phyloP scores from a whole-genome alignment of 495 filamentous ascomycete species.

The Niebla homalea region DNA sequence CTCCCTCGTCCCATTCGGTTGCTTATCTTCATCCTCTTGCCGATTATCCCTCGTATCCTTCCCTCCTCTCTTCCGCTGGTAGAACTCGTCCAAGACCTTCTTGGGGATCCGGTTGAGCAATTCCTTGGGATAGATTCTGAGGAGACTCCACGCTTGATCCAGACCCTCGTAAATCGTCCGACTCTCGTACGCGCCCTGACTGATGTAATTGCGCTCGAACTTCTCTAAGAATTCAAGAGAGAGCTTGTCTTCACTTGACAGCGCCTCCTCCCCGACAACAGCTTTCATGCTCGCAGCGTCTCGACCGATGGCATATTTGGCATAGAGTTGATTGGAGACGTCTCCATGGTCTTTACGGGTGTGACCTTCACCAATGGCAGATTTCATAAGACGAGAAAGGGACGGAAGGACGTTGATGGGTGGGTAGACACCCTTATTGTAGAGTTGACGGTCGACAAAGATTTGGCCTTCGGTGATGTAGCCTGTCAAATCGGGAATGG shows the following conservation, averaged over 20 bases:
- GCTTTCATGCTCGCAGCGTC: slow-evolving; percentile 98
- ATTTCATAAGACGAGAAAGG: slow-evolving; percentile 99
- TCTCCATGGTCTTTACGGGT: slow-evolving; percentile 94
- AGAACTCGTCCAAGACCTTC: slow-evolving; percentile 87
- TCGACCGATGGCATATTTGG: slow-evolving; percentile 98
- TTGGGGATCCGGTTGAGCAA: slow-evolving; percentile 93
- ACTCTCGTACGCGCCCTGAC: slow-evolving; percentile 81
- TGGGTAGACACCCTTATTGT: slow-evolving; percentile 95
- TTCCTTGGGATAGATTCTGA: slow-evolving; percentile 94
- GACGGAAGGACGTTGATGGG: slow-evolving; percentile 99
- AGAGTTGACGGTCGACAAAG: slow-evolving; percentile 85
- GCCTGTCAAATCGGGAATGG: slow-evolving; percentile 95
- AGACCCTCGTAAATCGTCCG: slow-evolving; percentile 83
- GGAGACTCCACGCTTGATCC: slow-evolving; percentile 88
- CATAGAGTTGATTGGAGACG: slow-evolving; percentile 98
- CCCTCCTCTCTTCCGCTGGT: slow-evolving; percentile 51
- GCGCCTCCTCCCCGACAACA: slow-evolving; percentile 93
- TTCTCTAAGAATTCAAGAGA: slow-evolving; percentile 97
- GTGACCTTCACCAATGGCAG: slow-evolving; percentile 92
- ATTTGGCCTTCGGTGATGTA: slow-evolving; percentile 99
- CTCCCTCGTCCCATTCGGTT: slow-evolving; percentile 18
- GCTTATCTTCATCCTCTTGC: slow-evolving; percentile 36
- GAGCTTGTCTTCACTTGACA: slow-evolving; percentile 91
- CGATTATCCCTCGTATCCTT: slow-evolving; percentile 65
- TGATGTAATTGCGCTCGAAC: slow-evolving; percentile 89